Percentiles rank a stretch among this genome's conserved stretches.
phyloP scores from a whole-genome alignment of 2,329 filamentous ascomycete genomes.

The Fonsecaea monophora region DNA sequence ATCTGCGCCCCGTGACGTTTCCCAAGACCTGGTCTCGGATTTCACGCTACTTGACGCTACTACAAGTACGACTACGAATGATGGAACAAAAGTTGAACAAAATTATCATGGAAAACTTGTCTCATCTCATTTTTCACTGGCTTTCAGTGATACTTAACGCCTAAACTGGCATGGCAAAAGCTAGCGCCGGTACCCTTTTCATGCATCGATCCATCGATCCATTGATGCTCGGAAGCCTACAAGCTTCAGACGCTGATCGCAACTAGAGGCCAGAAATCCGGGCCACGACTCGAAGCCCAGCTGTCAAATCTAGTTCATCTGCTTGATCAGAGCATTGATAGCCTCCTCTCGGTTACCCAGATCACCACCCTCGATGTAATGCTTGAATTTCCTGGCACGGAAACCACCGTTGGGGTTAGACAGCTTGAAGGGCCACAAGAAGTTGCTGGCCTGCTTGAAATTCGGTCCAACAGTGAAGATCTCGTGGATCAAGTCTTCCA shows the following conservation, averaged over 20 bases:
- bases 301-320: constrained; percentile 86
- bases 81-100: not conserved
- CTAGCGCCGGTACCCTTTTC: not conserved
- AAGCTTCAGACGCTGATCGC: not conserved
- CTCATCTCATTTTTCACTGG: not conserved
- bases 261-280: not conserved
- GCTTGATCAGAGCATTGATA: constrained; percentile 94
- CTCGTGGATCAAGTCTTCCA: constrained; percentile 99
- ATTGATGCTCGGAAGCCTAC: not conserved
- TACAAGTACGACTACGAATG: not conserved
- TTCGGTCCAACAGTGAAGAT: constrained; percentile 98
- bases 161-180: not conserved
- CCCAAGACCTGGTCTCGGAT: not conserved
- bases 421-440: constrained; percentile 99
- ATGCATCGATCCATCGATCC: not conserved
- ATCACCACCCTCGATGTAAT: constrained; percentile 98
- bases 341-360: constrained; percentile 97
- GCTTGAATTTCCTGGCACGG: constrained; percentile 96
- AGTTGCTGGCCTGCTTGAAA: constrained; percentile 99
- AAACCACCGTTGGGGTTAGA: constrained; percentile 98
- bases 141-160: not conserved
- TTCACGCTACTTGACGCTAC: not conserved
- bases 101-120: not conserved
- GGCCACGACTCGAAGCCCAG: not conserved
- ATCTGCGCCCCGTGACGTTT: not conserved